Evolutionary conservation across 345 rosid genomes (phyloP).

Genomic region (Toxicodendron radicans): DNA sequence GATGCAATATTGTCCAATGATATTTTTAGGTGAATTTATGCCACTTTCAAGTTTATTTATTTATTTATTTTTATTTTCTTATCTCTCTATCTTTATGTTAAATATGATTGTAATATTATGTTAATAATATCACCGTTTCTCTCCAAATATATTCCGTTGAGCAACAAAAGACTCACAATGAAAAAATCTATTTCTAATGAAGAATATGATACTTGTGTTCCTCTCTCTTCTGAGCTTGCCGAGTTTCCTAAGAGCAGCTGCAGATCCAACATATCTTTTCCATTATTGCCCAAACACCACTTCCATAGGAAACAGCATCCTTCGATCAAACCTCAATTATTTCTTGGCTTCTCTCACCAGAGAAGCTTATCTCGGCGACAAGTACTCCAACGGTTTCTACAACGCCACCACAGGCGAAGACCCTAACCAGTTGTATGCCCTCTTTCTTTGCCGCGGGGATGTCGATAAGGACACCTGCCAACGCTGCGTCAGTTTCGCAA

Average conservation of each 20-base stretch:
- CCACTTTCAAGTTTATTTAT: too few relatives aligned
- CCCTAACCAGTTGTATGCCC: slow-evolving; percentile 7
- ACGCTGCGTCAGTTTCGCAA: not conserved
- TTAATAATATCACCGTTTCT: too few relatives aligned
- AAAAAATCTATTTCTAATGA: too few relatives aligned
- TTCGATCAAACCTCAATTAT: slow-evolving; percentile 9
- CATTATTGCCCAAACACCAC: not conserved
- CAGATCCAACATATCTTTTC: not conserved
- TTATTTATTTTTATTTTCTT: too few relatives aligned
- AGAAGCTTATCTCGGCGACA: not conserved
- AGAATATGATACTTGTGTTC: not conserved
- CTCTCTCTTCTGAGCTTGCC: not conserved
- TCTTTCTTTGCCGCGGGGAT: slow-evolving; percentile 19
- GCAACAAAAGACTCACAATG: too few relatives aligned
- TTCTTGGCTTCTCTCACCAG: slow-evolving; percentile 15
- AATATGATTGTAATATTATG: too few relatives aligned
- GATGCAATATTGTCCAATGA: too few relatives aligned
- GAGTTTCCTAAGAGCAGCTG: not conserved
- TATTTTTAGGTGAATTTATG: too few relatives aligned
- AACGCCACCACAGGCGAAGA: slow-evolving; percentile 8
- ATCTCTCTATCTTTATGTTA: too few relatives aligned
- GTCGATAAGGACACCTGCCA: not conserved
- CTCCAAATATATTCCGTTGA: too few relatives aligned
- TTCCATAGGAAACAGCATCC: slow-evolving; percentile 5
- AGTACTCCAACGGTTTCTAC: slow-evolving; percentile 13